Percentiles rank a stretch among this genome's conserved stretches.
These are phyloP conservation scores for Daedalea quercina DNA, from an alignment of 768 basidiomycete genomes.

Conservation along the genomic window DNA sequence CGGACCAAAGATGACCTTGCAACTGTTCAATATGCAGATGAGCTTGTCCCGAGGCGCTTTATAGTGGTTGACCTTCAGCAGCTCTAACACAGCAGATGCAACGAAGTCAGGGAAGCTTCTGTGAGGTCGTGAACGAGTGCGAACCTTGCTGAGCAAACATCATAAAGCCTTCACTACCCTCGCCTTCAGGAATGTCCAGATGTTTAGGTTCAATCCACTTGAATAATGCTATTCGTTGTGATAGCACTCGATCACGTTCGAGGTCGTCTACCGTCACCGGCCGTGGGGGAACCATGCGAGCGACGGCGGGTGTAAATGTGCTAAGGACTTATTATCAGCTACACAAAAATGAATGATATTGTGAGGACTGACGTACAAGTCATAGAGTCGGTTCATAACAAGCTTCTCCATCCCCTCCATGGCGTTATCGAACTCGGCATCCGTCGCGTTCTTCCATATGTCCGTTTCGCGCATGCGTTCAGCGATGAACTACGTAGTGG, in stretches of 20 bases:
- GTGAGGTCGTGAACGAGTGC: constrained; percentile 2
- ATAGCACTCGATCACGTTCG: constrained; percentile 88
- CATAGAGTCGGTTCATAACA: constrained; percentile 96
- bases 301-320: constrained; percentile 87
- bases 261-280: constrained; percentile 91
- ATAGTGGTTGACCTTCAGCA: constrained; percentile 96
- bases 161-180: constrained; percentile 73
- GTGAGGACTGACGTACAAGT: constrained; percentile 57
- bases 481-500: constrained; percentile 67
- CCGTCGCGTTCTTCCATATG: constrained; percentile 72
- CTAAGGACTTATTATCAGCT: constrained; percentile 34
- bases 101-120: not conserved
- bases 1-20: constrained; percentile 98
- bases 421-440: constrained; percentile 90
- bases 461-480: constrained; percentile 81
- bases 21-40: constrained; percentile 94
- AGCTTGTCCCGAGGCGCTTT: constrained; percentile 98
- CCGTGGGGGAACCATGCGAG: constrained; percentile 54
- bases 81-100: constrained; percentile 41
- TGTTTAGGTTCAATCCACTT: constrained; percentile 86
- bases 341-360: not conserved
- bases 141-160: constrained; percentile 85
- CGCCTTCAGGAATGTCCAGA: constrained; percentile 80
- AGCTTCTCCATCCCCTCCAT: constrained; percentile 99
- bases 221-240: constrained; percentile 87